Base-by-base conservation (phyloP, 2,329 filamentous ascomycete species). In the Stemphylium lycopersici region DNA sequence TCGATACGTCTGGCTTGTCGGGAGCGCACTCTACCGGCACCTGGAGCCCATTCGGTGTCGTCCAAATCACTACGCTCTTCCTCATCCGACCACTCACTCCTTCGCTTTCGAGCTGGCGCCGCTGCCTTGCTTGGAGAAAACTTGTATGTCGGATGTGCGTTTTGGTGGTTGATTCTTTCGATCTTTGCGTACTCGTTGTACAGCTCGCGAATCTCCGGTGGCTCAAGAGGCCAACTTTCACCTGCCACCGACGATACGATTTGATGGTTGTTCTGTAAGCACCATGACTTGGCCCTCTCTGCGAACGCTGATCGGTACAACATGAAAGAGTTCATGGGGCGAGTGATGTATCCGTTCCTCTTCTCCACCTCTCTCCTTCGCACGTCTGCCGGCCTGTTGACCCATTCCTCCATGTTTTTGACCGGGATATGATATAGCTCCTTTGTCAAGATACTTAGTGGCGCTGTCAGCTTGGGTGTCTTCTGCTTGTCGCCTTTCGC, bases 311-410 rank as follows among this genome's bases (percentile, higher is more conserved):
- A 96, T 37, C 95, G 89, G 75, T 99, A 99, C 45, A 99, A 81
- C 89, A 99, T 96, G 79, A 98, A 99, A 0, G 91, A 93, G 75
- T 99, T 99, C 89, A 97, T 96, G 2, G 95, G 93, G 26, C 95
- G 84, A 67, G 93, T 91, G 63, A 98, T 84, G 72, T 93, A 92
- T 22, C 90, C 90, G 32, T 86, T 91, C 52, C 86, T 84, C 65
- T 85, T 83, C 38, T 86, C 83, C 8, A 89, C 86, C 73, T 96
- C 92, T 49, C 80, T 77, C 43, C 80, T 81, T 52, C 93, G 85
- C 6, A 82, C 82, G 52, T 90, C 87, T 2, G 80, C 77, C 8
- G 89, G 80, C 45, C 93, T 84, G 66, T 88, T 86, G 32, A 96
- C 92, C 80, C 90, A 96, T 22, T 81, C 80, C 47, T 88, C 85